Conservation (phyloP, 768 basidiomycete species). For the Lactarius hatsudake region DNA sequence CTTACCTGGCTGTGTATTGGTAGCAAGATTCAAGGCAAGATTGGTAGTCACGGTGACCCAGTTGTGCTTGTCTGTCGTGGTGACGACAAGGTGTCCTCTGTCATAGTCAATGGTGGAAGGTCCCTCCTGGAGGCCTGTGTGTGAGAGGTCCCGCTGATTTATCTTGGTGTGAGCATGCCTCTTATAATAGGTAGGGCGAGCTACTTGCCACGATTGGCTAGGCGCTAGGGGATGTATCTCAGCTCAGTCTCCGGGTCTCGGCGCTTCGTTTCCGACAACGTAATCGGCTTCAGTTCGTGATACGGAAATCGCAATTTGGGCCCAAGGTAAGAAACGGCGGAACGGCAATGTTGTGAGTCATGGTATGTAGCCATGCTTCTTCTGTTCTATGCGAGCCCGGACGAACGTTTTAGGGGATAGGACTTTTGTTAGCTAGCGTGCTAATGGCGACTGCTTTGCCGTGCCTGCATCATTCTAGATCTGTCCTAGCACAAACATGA, state of each 20-base stretch:
- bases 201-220: not conserved
- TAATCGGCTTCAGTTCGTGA: not conserved
- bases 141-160: not conserved
- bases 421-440: not conserved
- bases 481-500: not conserved
- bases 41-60: not conserved
- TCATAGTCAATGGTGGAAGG: not conserved
- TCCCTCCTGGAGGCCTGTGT: not conserved
- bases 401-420: not conserved
- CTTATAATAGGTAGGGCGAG: not conserved
- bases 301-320: not conserved
- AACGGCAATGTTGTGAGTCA: not conserved
- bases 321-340: not conserved
- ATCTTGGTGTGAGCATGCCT: not conserved
- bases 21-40: no score
- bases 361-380: not conserved
- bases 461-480: not conserved
- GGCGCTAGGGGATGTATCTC: not conserved
- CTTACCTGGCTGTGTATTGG: not conserved
- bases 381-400: not conserved
- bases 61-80: not conserved
- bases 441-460: not conserved
- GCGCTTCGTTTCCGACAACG: not conserved
- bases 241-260: not conserved
- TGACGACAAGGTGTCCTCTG: not conserved